A percentile compares a stretch with the other conserved stretches of the same genome.
phyloP scores from a whole-genome alignment of 1,139 yeast species.

The Nakaseomyces kungkrabaensis region DNA sequence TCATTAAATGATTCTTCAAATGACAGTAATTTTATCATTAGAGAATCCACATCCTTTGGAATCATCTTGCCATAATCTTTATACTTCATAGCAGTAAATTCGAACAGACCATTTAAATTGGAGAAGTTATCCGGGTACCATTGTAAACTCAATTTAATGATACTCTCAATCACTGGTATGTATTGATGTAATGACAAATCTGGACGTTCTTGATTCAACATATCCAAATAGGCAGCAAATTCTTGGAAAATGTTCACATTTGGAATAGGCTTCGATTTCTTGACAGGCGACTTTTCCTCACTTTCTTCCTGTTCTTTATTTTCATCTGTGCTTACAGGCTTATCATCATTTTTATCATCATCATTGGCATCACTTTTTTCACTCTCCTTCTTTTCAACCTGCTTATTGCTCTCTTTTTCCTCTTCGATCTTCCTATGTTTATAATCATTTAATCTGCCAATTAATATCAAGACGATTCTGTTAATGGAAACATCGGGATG shows the following conservation, averaged over 20 bases:
- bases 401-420: conserved; percentile 4
- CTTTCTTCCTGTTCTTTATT: conserved; percentile 3
- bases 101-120: conserved; percentile 53
- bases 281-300: not conserved
- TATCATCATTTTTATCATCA: not conserved
- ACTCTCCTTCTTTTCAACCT: not conserved
- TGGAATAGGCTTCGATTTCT: not conserved
- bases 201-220: conserved; percentile 46
- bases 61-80: conserved; percentile 25
- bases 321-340: not conserved
- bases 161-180: conserved; percentile 53
- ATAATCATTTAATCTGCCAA: conserved; percentile 63
- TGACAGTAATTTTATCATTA: conserved; percentile 5
- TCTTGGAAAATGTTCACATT: conserved; percentile 38
- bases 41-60: conserved; percentile 7
- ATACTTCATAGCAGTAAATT: conserved; percentile 47
- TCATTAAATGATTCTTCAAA: conserved; percentile 1
- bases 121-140: conserved; percentile 56
- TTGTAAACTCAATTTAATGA: conserved; percentile 52
- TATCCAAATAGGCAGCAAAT: conserved; percentile 57
- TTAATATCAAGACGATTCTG: conserved; percentile 56
- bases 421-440: conserved; percentile 33
- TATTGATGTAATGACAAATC: conserved; percentile 58
- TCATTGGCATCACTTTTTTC: too few species aligned
- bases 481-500: conserved; percentile 63